A percentile compares a stretch with the other conserved stretches of the same genome.
Evolutionary conservation across 164 flowering plant genomes (phyloP).

Genomic region (Macadamia integrifolia): DNA sequence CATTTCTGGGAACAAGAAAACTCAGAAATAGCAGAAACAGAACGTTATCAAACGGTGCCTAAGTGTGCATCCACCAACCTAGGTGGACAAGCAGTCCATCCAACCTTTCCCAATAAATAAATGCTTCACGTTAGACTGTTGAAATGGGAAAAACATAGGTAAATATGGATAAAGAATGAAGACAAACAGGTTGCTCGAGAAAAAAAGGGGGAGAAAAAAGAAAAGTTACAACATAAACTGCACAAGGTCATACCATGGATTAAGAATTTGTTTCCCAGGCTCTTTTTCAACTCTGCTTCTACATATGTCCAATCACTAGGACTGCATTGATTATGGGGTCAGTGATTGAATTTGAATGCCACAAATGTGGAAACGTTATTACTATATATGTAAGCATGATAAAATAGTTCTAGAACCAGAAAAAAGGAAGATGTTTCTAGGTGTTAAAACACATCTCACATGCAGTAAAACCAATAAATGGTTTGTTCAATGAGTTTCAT

Average conservation of each 20-base stretch:
- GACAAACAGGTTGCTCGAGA: neutral
- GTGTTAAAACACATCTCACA: slow-evolving; percentile 4
- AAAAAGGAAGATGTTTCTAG: neutral
- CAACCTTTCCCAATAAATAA: too few relatives aligned
- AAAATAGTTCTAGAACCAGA: too few relatives aligned
- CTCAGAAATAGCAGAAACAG: too few relatives aligned
- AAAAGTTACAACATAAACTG: neutral
- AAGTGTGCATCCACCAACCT: too few relatives aligned
- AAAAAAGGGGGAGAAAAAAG: neutral
- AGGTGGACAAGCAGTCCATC: too few relatives aligned
- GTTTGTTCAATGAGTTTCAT: too few relatives aligned
- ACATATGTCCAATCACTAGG: slow-evolving; percentile 92
- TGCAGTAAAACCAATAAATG: too few relatives aligned
- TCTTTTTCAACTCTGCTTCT: slow-evolving; percentile 75
- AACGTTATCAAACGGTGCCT: too few relatives aligned
- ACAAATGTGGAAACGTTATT: neutral
- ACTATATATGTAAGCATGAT: neutral
- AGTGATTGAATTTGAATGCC: slow-evolving; percentile 4
- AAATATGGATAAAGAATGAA: neutral
- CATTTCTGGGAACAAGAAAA: too few relatives aligned
- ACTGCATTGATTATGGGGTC: slow-evolving; percentile 42
- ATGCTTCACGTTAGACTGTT: neutral
- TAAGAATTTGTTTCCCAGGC: slow-evolving; percentile 67
- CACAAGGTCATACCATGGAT: slow-evolving; percentile 60
- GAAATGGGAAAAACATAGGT: neutral